Conservation (phyloP, 352 stramenopile genomes). For the Globisporangium camurandrum region DNA sequence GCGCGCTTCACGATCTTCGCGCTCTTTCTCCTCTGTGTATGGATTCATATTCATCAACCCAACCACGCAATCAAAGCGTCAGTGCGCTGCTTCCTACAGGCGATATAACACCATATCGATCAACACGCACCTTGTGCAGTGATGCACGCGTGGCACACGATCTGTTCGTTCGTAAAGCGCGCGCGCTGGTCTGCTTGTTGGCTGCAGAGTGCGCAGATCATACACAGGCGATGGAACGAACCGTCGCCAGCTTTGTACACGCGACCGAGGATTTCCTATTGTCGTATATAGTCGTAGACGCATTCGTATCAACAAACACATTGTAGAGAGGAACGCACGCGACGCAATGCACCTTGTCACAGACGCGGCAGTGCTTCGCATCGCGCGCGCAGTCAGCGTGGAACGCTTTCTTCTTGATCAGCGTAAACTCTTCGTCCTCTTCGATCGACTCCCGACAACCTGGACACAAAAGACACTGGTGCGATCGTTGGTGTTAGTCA, state of each 20-base stretch:
- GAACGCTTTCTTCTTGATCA: conserved; percentile 81
- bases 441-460: conserved; percentile 70
- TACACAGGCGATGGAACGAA: conserved; percentile 74
- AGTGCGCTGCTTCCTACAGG: no score
- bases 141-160: conserved; percentile 51
- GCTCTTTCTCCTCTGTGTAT: conserved; percentile 26
- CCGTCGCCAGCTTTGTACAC: conserved; percentile 56
- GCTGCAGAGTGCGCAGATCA: conserved; percentile 63
- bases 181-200: conserved; percentile 62
- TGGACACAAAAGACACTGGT: conserved; percentile 63
- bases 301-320: neutral
- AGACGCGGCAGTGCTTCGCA: conserved; percentile 57
- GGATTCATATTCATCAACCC: no score
- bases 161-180: conserved; percentile 36
- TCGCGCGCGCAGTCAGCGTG: conserved; percentile 67
- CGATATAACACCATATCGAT: neutral
- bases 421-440: conserved; percentile 66
- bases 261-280: conserved; percentile 58
- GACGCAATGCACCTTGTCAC: conserved; percentile 44
- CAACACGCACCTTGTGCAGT: conserved; percentile 29
- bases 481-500: neutral
- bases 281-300: no score
- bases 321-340: neutral
- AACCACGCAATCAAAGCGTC: no score
- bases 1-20: conserved; percentile 40